Evolutionary conservation across 2,329 filamentous ascomycete species (phyloP).

Genomic region (Corinectria fuckeliana): DNA sequence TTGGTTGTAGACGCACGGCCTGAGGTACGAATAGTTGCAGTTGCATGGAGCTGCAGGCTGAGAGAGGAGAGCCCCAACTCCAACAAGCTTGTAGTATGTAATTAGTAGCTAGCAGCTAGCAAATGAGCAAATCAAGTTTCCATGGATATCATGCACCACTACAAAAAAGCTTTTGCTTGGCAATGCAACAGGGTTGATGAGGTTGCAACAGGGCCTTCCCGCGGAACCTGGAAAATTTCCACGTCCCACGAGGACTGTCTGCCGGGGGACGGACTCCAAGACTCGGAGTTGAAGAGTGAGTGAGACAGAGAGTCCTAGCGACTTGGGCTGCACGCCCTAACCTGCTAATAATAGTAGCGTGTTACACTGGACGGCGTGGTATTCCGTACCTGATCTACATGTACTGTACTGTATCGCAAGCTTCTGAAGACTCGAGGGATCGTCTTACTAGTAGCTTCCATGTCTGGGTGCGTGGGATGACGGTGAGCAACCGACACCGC

Average conservation of each 20-base stretch:
- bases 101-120: not conserved
- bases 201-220: not conserved
- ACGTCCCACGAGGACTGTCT: conserved; percentile 16
- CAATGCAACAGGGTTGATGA: too few relatives aligned
- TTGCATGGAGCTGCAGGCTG: not conserved
- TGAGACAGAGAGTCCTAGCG: not conserved
- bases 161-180: not conserved
- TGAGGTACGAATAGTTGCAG: not conserved
- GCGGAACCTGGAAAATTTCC: conserved; percentile 13
- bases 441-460: not conserved
- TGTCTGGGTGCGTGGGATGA: too few relatives aligned
- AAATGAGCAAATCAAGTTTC: not conserved
- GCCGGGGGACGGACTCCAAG: not conserved
- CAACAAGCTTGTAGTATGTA: not conserved
- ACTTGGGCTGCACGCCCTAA: not conserved
- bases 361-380: not conserved
- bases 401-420: too few relatives aligned
- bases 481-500: too few relatives aligned
- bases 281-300: not conserved
- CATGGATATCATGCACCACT: not conserved
- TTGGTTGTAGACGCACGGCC: not conserved
- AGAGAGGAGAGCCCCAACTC: not conserved
- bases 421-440: too few relatives aligned
- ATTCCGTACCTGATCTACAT: not conserved
- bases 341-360: not conserved